A percentile compares a stretch with the other conserved stretches of the same genome.
Conservation (phyloP, 1,284 basidiomycete genomes). For the Laetiporus sulphureus region DNA sequence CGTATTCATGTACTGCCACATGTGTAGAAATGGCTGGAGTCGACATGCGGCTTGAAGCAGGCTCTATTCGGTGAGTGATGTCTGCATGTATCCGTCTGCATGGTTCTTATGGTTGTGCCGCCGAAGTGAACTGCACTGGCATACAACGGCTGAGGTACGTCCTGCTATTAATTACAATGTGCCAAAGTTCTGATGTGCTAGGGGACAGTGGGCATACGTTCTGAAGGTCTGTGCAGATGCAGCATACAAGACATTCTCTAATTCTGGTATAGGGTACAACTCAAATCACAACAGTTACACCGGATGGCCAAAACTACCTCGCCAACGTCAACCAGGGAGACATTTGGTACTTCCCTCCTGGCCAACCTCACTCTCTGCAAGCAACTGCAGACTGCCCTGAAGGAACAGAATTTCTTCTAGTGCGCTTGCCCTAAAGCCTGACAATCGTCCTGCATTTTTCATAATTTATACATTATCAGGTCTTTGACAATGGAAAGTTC, state of each 20-base stretch:
- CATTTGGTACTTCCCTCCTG: conserved; percentile 64
- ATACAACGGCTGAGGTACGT: conserved; percentile 56
- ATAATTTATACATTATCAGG: too few species aligned
- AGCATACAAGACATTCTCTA: not conserved
- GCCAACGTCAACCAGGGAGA: conserved; percentile 39
- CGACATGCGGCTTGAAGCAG: conserved; percentile 63
- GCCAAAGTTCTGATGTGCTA: not conserved
- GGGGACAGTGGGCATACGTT: conserved; percentile 56
- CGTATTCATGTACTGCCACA: not conserved
- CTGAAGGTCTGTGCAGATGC: conserved; percentile 34
- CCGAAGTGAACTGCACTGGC: conserved; percentile 67
- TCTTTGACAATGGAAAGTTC: conserved; percentile 34
- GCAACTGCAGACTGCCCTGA: conserved; percentile 50
- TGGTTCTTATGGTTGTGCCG: not conserved
- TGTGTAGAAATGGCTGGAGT: conserved; percentile 52
- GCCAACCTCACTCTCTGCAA: conserved; percentile 45
- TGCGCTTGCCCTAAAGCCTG: too few species aligned
- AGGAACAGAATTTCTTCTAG: conserved; percentile 66
- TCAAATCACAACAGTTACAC: conserved; percentile 55
- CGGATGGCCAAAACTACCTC: conserved; percentile 56
- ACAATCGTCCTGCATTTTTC: too few species aligned
- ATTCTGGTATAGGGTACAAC: conserved; percentile 41
- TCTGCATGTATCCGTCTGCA: not conserved
- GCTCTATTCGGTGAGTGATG: conserved; percentile 55
- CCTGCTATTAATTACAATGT: not conserved